Evolutionary conservation across 257 asterid species (phyloP).

Genomic region (Fraxinus anomala): DNA sequence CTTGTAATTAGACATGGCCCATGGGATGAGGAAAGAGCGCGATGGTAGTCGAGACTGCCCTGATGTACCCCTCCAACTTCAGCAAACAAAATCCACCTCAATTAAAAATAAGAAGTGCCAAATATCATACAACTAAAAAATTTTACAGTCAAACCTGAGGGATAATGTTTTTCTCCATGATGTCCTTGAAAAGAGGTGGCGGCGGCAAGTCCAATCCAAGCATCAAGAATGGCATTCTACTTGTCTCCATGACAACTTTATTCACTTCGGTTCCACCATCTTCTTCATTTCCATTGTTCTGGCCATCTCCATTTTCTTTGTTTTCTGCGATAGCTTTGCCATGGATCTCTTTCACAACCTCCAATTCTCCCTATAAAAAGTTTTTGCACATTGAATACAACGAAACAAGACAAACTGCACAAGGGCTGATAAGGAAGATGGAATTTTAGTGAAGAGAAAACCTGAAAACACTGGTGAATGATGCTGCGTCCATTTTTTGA

Average conservation of each 20-base stretch:
- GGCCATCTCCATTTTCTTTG: slow-evolving; percentile 40
- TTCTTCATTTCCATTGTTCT: slow-evolving; percentile 37
- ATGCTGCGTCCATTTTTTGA: slow-evolving; percentile 73
- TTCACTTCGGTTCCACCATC: slow-evolving; percentile 42
- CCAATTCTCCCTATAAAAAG: slow-evolving; percentile 82
- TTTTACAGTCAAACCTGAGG: slow-evolving; percentile 68
- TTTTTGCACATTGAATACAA: slow-evolving; percentile 21
- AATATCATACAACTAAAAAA: slow-evolving; percentile 14
- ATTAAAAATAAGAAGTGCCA: background rate
- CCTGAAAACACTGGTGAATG: slow-evolving; percentile 96
- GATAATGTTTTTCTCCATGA: slow-evolving; percentile 94
- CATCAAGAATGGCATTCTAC: slow-evolving; percentile 88
- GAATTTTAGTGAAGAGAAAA: slow-evolving; percentile 18
- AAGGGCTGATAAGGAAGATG: slow-evolving; percentile 1
- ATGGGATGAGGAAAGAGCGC: background rate
- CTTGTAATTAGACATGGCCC: background rate
- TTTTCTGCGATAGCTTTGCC: slow-evolving; percentile 42
- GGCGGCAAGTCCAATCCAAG: slow-evolving; percentile 98
- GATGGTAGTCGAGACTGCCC: background rate
- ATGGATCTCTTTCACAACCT: slow-evolving; percentile 78
- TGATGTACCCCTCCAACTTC: slow-evolving; percentile 8
- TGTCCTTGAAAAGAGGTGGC: slow-evolving; percentile 90
- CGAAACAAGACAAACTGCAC: slow-evolving; percentile 1
- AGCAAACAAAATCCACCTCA: background rate
- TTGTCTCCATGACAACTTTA: slow-evolving; percentile 49